Evolutionary conservation across 2,329 filamentous ascomycete species (phyloP), one percentile per base, ranked within the genome.

Genomic region (Colletotrichum musicola): DNA sequence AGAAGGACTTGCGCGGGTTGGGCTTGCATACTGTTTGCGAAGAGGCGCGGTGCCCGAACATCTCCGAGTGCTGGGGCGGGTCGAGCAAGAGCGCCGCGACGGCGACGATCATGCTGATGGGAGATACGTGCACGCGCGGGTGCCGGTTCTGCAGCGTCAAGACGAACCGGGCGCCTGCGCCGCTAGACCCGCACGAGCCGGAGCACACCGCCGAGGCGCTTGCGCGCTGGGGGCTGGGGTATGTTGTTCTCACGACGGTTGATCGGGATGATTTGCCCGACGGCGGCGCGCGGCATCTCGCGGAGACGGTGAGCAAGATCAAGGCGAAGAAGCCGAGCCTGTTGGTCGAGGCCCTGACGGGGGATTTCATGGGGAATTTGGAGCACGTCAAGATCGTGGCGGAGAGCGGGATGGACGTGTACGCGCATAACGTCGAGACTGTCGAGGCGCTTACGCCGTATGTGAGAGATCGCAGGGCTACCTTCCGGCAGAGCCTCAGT

Each of bases 101-200:
- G 38, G 96, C 96, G 2, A 99, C 96, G 12, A 98, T 99, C 81
- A 99, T 99, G 96, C 84, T 99, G 55, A 98, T 98, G 95, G 96
- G 96, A 72, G 96, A 99, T 80, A 98, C 95, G 9, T 99, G 96
- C 81, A 99, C 96, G 18, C 89, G 96, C 69, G 96, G 95, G 18
- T 99, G 96, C 81, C 90, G 96, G 61, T 99, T 99, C 85, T 99
- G 96, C 86, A 94, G 92, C 72, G 96, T 99, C 60, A 98, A 98
- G 86, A 99, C 96, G 3, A 91, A 84, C 67, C 90, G 92, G 50
- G 82, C 85, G 1, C 90, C 94, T 13, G 82, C 91, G 49, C 93
- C 96, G 12, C 87, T 99, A 57, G 96, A 99, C 78, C 93, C 93
- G 2, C 95, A 98, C 80, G 96, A 99, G 82, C 96, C 96, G 1